Percentiles rank a stretch among this genome's conserved stretches.
phyloP scores from a whole-genome alignment of 345 rosid species.

The Brassica rapa region DNA sequence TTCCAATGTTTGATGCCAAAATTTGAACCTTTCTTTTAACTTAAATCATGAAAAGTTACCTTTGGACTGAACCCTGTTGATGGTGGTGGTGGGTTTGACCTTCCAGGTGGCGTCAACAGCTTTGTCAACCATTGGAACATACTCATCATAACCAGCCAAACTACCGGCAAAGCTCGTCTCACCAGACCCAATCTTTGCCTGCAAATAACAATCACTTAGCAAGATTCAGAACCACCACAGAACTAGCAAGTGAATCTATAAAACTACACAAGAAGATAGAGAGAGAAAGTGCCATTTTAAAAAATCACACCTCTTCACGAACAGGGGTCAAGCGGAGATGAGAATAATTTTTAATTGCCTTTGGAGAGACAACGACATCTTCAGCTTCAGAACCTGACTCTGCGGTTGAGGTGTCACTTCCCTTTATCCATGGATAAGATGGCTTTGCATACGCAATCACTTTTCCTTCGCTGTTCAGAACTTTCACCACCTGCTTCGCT shows the following conservation, averaged over 20 bases:
- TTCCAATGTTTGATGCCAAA: conserved; percentile 19
- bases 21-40: neutral
- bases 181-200: conserved; percentile 68
- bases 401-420: conserved; percentile 97
- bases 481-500: conserved; percentile 90
- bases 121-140: conserved; percentile 97
- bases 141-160: conserved; percentile 96
- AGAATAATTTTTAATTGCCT: conserved; percentile 78
- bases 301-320: conserved; percentile 74
- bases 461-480: conserved; percentile 83
- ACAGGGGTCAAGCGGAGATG: conserved; percentile 94
- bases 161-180: conserved; percentile 60
- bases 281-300: neutral
- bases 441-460: conserved; percentile 96
- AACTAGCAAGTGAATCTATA: neutral
- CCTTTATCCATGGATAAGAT: conserved; percentile 69
- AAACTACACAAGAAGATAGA: neutral
- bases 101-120: conserved; percentile 90
- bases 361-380: conserved; percentile 80
- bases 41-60: conserved; percentile 44
- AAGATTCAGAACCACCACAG: conserved; percentile 14
- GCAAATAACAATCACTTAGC: conserved; percentile 26
- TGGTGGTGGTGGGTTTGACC: conserved; percentile 51
- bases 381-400: conserved; percentile 99
- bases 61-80: conserved; percentile 54